These are phyloP conservation scores for Erigeron philadelphicus DNA, from an alignment of 140 eudicot species.

Conservation along the genomic window DNA sequence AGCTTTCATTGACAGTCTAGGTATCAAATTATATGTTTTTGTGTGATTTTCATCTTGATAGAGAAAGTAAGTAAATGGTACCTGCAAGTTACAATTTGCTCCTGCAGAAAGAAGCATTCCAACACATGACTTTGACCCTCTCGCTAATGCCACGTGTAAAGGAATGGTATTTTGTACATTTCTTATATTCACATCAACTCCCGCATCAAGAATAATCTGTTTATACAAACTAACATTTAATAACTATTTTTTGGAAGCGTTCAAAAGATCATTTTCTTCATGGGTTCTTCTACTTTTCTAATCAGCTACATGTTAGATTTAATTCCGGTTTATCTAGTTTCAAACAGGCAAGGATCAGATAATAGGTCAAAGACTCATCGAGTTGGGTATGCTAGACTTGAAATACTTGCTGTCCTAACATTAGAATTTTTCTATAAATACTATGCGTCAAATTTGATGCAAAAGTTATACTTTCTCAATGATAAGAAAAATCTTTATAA, in stretches of 20 bases:
- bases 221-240: background rate
- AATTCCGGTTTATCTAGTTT: background rate
- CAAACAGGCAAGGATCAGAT: background rate
- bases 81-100: constrained; percentile 94
- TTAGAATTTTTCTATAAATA: background rate
- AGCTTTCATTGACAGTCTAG: background rate
- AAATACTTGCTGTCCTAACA: background rate
- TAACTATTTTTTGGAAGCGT: background rate
- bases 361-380: background rate
- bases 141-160: constrained; percentile 88
- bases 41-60: constrained; percentile 13
- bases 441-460: background rate
- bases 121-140: constrained; percentile 96
- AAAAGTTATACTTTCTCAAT: background rate
- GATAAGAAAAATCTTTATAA: background rate
- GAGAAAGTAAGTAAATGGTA: constrained; percentile 22
- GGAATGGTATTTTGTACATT: constrained; percentile 86
- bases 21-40: background rate
- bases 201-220: constrained; percentile 89
- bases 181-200: constrained; percentile 88
- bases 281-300: background rate
- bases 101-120: constrained; percentile 93
- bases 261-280: background rate
- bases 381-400: background rate
- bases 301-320: background rate